Evolutionary conservation across 2,329 filamentous ascomycete genomes (phyloP).

Genomic region (Sporothrix euskadiensis): DNA sequence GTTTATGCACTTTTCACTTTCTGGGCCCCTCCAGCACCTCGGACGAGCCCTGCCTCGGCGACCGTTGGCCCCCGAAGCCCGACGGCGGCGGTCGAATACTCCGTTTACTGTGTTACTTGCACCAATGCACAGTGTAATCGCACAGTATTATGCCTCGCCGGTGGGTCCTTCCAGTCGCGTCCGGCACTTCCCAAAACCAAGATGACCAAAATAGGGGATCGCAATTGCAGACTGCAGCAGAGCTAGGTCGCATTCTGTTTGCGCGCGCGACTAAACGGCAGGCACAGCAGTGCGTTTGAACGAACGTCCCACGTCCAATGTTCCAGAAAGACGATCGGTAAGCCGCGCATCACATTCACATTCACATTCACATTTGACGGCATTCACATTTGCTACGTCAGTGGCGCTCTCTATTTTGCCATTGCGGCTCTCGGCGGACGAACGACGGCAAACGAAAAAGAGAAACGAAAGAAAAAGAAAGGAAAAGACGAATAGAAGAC

Average conservation of each 20-base stretch:
- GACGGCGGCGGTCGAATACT: slow-evolving; percentile 12
- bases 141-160: neutral
- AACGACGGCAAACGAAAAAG: neutral
- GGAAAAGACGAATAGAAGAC: too few species aligned
- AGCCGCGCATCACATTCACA: neutral
- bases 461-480: too few species aligned
- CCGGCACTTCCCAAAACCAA: neutral
- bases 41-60: slow-evolving; percentile 13
- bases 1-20: too few species aligned
- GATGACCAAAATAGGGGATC: neutral
- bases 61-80: slow-evolving; percentile 6
- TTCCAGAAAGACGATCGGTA: neutral
- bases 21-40: neutral
- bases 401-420: neutral
- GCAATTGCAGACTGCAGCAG: neutral
- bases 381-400: too few species aligned
- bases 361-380: neutral
- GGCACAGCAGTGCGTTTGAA: neutral
- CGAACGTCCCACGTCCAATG: neutral
- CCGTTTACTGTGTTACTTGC: neutral
- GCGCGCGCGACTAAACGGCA: neutral
- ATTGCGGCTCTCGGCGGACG: neutral
- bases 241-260: slow-evolving; percentile 6
- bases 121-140: neutral
- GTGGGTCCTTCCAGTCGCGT: neutral